Percentiles rank a stretch among this genome's conserved stretches.
These are phyloP conservation scores for Leishmania turanica DNA, from an alignment of 208 protist species.

Conservation along the genomic window DNA sequence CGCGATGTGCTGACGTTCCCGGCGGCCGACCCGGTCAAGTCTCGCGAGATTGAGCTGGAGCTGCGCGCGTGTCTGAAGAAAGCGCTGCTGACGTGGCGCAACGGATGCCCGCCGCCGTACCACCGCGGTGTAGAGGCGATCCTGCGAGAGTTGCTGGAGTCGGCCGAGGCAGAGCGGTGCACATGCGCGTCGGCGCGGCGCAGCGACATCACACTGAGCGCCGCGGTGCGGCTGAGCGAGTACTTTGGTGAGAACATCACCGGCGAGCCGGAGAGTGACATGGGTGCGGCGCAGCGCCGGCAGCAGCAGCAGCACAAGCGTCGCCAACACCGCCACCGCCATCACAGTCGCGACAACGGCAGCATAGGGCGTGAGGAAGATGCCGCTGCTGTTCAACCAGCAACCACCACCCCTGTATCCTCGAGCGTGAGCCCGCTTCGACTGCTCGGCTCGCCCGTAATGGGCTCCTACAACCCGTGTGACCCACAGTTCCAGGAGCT, in stretches of 20 bases:
- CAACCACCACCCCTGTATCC: not conserved
- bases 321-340: not conserved
- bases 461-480: slow-evolving; percentile 53
- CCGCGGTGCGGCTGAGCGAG: slow-evolving; percentile 47
- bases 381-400: not conserved
- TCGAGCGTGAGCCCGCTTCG: slow-evolving; percentile 21
- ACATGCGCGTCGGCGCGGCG: slow-evolving; percentile 44
- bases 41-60: slow-evolving; percentile 65
- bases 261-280: not conserved
- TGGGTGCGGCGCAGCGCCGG: not conserved
- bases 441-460: slow-evolving; percentile 66
- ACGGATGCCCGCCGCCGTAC: slow-evolving; percentile 53
- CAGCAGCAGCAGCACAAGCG: slow-evolving; percentile 1
- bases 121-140: slow-evolving; percentile 62
- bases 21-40: slow-evolving; percentile 38
- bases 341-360: not conserved
- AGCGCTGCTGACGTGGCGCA: slow-evolving; percentile 69
- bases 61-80: slow-evolving; percentile 45
- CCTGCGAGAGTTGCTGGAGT: slow-evolving; percentile 56
- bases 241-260: slow-evolving; percentile 60
- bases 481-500: slow-evolving; percentile 51
- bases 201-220: slow-evolving; percentile 39
- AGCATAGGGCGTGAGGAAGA: not conserved
- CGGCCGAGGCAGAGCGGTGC: slow-evolving; percentile 66
- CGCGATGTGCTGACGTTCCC: slow-evolving; percentile 58